A percentile compares a stretch with the other conserved stretches of the same genome.
Evolutionary conservation across 176 grass and related monocot genomes (phyloP).

Genomic region (Musa beccarii): DNA sequence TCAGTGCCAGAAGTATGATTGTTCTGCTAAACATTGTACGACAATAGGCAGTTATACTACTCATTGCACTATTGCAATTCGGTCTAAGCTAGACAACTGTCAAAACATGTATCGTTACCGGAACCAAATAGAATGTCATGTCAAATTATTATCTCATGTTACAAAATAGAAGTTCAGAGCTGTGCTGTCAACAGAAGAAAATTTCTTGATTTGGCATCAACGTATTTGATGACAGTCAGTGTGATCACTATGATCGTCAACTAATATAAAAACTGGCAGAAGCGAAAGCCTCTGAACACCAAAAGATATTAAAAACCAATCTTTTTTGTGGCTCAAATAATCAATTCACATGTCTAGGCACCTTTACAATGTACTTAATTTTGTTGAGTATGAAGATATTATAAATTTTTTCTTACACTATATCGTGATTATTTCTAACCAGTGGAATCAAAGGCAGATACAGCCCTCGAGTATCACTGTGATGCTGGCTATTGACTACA

Average conservation of each 20-base stretch:
- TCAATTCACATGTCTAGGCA: not conserved
- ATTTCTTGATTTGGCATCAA: not conserved
- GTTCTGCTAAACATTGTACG: conserved; percentile 11
- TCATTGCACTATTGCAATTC: not conserved
- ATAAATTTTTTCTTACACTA: too few relatives aligned
- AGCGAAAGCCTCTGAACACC: too few relatives aligned
- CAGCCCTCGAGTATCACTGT: not conserved
- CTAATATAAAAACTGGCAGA: too few relatives aligned
- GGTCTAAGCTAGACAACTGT: conserved; percentile 3
- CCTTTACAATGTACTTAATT: not conserved
- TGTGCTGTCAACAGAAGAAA: not conserved
- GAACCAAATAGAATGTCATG: not conserved
- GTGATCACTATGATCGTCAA: not conserved
- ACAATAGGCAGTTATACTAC: not conserved
- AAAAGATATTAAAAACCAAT: too few relatives aligned
- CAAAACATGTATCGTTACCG: not conserved
- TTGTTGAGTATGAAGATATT: too few relatives aligned
- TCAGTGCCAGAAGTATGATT: not conserved
- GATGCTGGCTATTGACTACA: not conserved
- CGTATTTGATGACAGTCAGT: not conserved
- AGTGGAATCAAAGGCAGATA: not conserved
- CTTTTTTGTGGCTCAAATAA: not conserved
- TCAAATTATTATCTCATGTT: not conserved
- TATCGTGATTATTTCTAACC: too few relatives aligned
- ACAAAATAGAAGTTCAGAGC: not conserved